Evolutionary conservation across 2,329 filamentous ascomycete genomes (phyloP), one percentile per base, ranked within the genome.

Genomic region (Talaromyces sp.): DNA sequence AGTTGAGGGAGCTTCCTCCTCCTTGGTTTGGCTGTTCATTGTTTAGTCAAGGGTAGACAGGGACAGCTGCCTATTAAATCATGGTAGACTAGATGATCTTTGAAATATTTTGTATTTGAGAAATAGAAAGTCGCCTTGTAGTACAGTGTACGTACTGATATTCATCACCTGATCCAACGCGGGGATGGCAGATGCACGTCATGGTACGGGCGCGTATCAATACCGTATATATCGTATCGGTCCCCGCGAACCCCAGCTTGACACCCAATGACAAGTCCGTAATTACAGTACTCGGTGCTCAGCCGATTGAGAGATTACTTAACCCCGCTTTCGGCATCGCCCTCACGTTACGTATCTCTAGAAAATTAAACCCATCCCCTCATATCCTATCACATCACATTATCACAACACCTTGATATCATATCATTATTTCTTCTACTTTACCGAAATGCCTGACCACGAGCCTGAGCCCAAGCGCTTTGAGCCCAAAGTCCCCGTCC

Each of bases 401-500:
- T n/a, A n/a, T n/a, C n/a, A n/a, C 26, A 29, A 29, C 17, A 35
- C 21, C 24, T 3, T n/a, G 10, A 17, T 29, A n/a, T 17, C 7
- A 35, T 35, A 35, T 35, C 14, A 14, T 5, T 19, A 52, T 52
- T 14, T 3, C 10, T 52, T n/a, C 7, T 29, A n/a, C 17, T n/a
- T 9, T 26, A n/a, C 31, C n/a, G n/a, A n/a, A 31, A 75, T 75
- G 73, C 61, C 64, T 38, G 70, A 69, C 62, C 66, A 69, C 56
- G 66, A 67, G 35, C 54, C 60, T n/a, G 64, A 68, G 51, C 61
- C 67, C 43, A 75, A 76, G 65, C 70, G 71, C 56, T 79, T 79
- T 62, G 67, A 69, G 12, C 76, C 76, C 53, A 78, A 77, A 60
- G 66, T 71, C 6, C 72, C 75, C 3, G 74, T 79, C 60, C 62